Evolutionary conservation across 1,284 basidiomycete genomes (phyloP), one percentile per base, ranked within the genome.

Genomic region (Malassezia nana): DNA sequence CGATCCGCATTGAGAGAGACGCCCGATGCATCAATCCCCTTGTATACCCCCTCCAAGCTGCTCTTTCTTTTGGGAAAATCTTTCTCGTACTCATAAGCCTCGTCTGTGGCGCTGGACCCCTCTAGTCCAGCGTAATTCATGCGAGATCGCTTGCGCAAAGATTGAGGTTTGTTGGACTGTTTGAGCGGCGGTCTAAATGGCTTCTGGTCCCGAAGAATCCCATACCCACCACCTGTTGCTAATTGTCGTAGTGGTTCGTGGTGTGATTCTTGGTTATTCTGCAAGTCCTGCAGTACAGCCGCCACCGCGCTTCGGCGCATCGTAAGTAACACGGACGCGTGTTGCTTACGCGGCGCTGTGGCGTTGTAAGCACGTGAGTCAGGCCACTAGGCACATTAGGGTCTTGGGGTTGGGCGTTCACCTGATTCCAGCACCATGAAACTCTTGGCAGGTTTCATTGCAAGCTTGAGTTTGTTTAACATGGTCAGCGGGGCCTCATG

Each of bases 41-140:
- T 71, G 55, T 69, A 67, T 5, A 69, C 58, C 2, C 68, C 70
- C 31, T 69, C 69, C 16, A 73, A 55, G 38, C 58, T 54, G 43
- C 52, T 58, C 40, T 62, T 67, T 32, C 59, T 59, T 16, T 29
- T 20, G 9, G 51, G 41, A 7, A 31, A 46, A 7, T 61, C 39
- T 22, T 57, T 50, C 12, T 32, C 43, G 16, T 50, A 29, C 26
- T 61, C 44, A 24, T 38, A 59, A 4, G 33, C 59, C 2, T 22
- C 46, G 22, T 56, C 60, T 2, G 61, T 52, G 2, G 51, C 55
- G 25, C 54, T 55, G 30, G 55, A 52, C 2, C 51, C 61, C 25
- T 65, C 69, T 60, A 73, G 65, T 15, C 61, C 66, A 16, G 59
- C 51, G 42, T 74, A 74, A 59, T 69, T 60, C 32, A 74, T 62